These are phyloP conservation scores for Periconia macrospinosa DNA, from an alignment of 2,329 filamentous ascomycete species.

Conservation along the genomic window DNA sequence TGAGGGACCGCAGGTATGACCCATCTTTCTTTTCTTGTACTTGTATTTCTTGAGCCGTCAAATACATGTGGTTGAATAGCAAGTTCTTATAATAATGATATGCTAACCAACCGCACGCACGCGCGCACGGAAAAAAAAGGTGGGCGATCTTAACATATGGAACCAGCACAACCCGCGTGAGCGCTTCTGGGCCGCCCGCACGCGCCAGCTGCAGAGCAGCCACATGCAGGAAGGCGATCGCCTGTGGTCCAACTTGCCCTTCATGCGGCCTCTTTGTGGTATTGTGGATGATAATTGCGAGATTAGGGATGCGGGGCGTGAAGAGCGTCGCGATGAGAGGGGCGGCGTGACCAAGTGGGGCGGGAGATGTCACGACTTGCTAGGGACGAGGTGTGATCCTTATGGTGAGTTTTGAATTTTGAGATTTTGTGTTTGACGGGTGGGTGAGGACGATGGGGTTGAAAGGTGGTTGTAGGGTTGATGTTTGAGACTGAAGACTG, in stretches of 20 bases:
- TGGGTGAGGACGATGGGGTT: too few species aligned
- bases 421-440: background rate
- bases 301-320: slow-evolving; percentile 61
- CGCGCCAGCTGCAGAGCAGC: slow-evolving; percentile 74
- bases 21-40: background rate
- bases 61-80: background rate
- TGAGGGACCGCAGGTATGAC: slow-evolving; percentile 64
- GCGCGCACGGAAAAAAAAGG: slow-evolving; percentile 32
- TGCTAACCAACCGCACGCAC: background rate
- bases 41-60: too few species aligned
- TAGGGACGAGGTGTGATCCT: slow-evolving; percentile 82
- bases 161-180: slow-evolving; percentile 75
- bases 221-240: slow-evolving; percentile 74
- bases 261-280: slow-evolving; percentile 73
- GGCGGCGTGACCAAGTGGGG: slow-evolving; percentile 57
- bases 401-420: slow-evolving; percentile 53
- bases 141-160: slow-evolving; percentile 84
- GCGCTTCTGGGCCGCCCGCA: slow-evolving; percentile 79
- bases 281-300: slow-evolving; percentile 62
- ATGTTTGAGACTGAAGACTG: background rate
- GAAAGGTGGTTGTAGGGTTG: too few species aligned
- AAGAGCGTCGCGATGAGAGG: slow-evolving; percentile 51
- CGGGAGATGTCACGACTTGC: slow-evolving; percentile 72
- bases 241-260: slow-evolving; percentile 77
- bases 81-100: background rate